A percentile compares a stretch with the other conserved stretches of the same genome.
phyloP scores from a whole-genome alignment of 1,139 yeast species.

The Zhuliangozyma parablackwelliae region DNA sequence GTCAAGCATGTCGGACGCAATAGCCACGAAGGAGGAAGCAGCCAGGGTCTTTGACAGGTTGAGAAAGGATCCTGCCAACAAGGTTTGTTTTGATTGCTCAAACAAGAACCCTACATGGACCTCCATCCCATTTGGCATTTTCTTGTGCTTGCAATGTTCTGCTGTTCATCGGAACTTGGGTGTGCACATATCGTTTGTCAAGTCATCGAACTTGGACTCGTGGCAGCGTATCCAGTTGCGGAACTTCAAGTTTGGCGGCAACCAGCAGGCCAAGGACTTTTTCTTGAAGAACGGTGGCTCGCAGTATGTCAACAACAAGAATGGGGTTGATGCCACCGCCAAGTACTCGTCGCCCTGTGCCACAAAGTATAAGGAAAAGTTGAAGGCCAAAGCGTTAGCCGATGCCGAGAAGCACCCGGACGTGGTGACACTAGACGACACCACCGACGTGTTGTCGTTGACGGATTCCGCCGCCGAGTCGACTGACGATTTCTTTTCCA shows the following conservation, averaged over 20 bases:
- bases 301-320: conserved; percentile 44
- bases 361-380: conserved; percentile 68
- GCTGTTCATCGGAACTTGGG: conserved; percentile 49
- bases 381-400: conserved; percentile 60
- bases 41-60: conserved; percentile 54
- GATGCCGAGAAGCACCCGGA: conserved; percentile 73
- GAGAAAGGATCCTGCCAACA: conserved; percentile 67
- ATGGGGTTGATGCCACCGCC: conserved; percentile 58
- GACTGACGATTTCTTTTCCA: conserved; percentile 84
- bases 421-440: conserved; percentile 56
- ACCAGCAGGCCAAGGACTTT: conserved; percentile 77
- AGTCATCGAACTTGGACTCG: conserved; percentile 82
- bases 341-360: conserved; percentile 84
- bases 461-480: conserved; percentile 35
- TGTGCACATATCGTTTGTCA: conserved; percentile 57
- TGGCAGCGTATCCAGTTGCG: conserved; percentile 90
- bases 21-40: conserved; percentile 63
- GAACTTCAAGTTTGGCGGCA: conserved; percentile 91
- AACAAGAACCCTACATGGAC: conserved; percentile 52
- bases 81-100: conserved; percentile 67
- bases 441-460: conserved; percentile 32
- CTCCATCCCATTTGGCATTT: conserved; percentile 46
- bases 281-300: conserved; percentile 83
- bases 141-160: conserved; percentile 46
- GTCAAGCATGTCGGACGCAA: conserved; percentile 43